These are phyloP conservation scores for Sherardia arvensis DNA, from an alignment of 257 asterid species.

Conservation along the genomic window DNA sequence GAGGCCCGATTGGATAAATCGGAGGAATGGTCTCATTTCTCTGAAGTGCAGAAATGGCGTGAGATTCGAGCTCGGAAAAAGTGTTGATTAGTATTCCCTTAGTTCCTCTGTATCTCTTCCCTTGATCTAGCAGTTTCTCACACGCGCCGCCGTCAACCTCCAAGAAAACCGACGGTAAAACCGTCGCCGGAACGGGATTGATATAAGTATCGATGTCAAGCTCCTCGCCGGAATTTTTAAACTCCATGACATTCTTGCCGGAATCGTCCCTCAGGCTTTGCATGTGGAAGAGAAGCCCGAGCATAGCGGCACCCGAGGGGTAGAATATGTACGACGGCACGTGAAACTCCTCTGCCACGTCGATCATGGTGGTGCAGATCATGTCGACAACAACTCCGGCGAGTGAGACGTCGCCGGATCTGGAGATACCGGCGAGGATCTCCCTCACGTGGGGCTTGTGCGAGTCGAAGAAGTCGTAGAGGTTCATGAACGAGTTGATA, in stretches of 20 bases:
- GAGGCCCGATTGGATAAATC: conserved; percentile 29
- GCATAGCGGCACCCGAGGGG: conserved; percentile 3
- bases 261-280: conserved; percentile 13
- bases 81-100: conserved; percentile 21
- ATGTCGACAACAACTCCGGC: conserved; percentile 16
- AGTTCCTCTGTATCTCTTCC: conserved; percentile 1
- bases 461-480: conserved; percentile 3
- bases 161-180: conserved; percentile 4
- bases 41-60: conserved; percentile 17
- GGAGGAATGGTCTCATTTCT: conserved; percentile 20
- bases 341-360: conserved; percentile 8
- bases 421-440: background rate
- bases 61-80: conserved; percentile 22
- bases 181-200: conserved; percentile 12
- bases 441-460: conserved; percentile 12
- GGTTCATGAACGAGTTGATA: background rate
- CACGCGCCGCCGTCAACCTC: conserved; percentile 1
- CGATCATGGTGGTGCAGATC: conserved; percentile 18
- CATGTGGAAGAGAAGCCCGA: conserved; percentile 5
- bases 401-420: background rate
- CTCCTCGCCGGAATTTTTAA: background rate
- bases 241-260: conserved; percentile 2
- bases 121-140: background rate
- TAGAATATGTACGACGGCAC: background rate
- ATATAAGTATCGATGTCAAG: conserved; percentile 6